These are phyloP conservation scores for Fusarium coicis DNA, from an alignment of 2,329 filamentous ascomycete species.

Conservation along the genomic window DNA sequence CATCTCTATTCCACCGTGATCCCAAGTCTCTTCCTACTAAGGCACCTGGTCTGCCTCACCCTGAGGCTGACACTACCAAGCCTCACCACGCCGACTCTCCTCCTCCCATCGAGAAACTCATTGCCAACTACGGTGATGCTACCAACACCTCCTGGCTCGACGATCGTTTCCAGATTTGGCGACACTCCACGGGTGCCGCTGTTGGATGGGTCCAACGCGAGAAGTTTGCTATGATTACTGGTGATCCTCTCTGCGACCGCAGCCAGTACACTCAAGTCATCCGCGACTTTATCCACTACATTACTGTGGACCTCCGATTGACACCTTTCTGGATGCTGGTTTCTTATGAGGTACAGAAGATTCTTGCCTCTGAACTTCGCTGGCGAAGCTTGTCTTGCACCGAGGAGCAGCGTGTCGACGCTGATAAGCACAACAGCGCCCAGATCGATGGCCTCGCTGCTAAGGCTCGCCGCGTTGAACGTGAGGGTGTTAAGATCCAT, in stretches of 20 bases:
- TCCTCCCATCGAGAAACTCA: slow-evolving; percentile 84
- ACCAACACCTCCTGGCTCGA: slow-evolving; percentile 96
- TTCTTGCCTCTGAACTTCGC: slow-evolving; percentile 81
- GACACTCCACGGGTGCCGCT: slow-evolving; percentile 85
- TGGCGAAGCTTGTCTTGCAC: slow-evolving; percentile 92
- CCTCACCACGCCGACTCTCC: slow-evolving; percentile 62
- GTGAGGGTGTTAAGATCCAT: slow-evolving; percentile 83
- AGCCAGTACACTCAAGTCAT: slow-evolving; percentile 81
- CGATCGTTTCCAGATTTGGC: slow-evolving; percentile 88
- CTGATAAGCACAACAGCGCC: slow-evolving; percentile 69
- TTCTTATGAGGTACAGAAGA: slow-evolving; percentile 80
- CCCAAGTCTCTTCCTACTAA: slow-evolving; percentile 84
- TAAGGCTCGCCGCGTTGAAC: slow-evolving; percentile 84
- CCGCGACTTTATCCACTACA: slow-evolving; percentile 77
- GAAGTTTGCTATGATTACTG: slow-evolving; percentile 85
- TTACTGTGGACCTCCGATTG: slow-evolving; percentile 74
- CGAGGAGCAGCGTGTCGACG: slow-evolving; percentile 88
- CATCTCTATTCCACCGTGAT: slow-evolving; percentile 87
- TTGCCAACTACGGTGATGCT: slow-evolving; percentile 95
- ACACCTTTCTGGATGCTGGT: slow-evolving; percentile 92
- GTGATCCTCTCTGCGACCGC: slow-evolving; percentile 85
- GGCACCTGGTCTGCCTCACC: slow-evolving; percentile 77
- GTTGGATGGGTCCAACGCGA: slow-evolving; percentile 82
- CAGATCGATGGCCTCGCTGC: slow-evolving; percentile 64
- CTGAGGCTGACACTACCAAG: slow-evolving; percentile 81